Evolutionary conservation across 257 asterid genomes (phyloP).

Genomic region (Gentiana dahurica): DNA sequence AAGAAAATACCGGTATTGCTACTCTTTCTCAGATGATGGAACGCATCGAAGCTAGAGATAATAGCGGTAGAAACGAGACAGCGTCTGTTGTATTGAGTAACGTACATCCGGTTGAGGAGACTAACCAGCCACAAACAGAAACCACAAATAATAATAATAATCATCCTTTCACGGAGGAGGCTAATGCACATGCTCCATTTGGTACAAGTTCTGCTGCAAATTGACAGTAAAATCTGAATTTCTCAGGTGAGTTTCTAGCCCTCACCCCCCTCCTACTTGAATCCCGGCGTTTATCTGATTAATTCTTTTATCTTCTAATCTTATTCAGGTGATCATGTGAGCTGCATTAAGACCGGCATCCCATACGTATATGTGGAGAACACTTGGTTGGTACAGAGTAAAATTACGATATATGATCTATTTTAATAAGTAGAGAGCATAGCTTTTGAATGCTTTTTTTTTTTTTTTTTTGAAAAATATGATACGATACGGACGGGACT

Average conservation of each 20-base stretch:
- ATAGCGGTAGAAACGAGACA: slow-evolving; percentile 17
- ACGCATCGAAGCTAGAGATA: slow-evolving; percentile 50
- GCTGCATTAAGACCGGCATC: too few species aligned
- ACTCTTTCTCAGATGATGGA: slow-evolving; percentile 51
- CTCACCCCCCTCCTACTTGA: too few species aligned
- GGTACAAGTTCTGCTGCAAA: slow-evolving; percentile 45
- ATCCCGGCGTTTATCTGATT: too few species aligned
- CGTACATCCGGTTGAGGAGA: slow-evolving; percentile 19
- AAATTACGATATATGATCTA: too few species aligned
- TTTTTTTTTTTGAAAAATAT: too few species aligned
- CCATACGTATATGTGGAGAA: too few species aligned
- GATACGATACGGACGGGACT: too few species aligned
- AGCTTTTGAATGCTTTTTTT: too few species aligned
- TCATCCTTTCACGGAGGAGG: slow-evolving; percentile 27
- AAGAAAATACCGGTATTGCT: slow-evolving; percentile 24
- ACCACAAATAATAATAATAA: slow-evolving; percentile 6
- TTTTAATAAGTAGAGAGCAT: too few species aligned
- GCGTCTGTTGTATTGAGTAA: slow-evolving; percentile 25
- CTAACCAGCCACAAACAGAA: slow-evolving; percentile 19
- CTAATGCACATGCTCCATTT: slow-evolving; percentile 26
- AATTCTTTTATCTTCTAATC: too few species aligned
- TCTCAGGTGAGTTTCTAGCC: slow-evolving; percentile 10
- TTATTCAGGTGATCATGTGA: too few species aligned
- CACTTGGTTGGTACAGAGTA: too few species aligned
- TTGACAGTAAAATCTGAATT: slow-evolving; percentile 15